Base-by-base conservation (phyloP, 2,329 filamentous ascomycete genomes). In the Alternaria dauci region DNA sequence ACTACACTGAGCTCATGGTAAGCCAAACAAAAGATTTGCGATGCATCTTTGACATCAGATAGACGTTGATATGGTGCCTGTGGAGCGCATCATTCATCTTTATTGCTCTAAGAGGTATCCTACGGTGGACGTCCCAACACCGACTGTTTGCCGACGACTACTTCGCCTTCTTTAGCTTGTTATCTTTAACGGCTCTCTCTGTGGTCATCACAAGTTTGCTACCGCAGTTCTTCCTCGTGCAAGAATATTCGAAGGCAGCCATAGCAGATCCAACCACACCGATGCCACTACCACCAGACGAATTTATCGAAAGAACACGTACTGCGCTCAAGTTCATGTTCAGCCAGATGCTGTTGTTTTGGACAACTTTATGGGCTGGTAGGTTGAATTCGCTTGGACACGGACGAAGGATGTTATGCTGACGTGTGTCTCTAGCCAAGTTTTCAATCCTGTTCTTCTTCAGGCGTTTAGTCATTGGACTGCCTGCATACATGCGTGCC, bases 261-360 rank as follows among this genome's bases (percentile, higher is more conserved):
- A 20, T 25, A 52, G 7, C 14, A 34, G 14, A 34, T 34, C 14
- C 32, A 16, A 34, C 0, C 5, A 34, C 32, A 1, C 32, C 32
- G 0, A 14, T 16, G 32, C 32, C 32, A 34, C 5, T 34, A 34
- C 47, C 52, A 7, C 18, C 18, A 2, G 46, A 52, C 14, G 55
- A 57, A 6, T 57, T 57, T 2, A 2, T 43, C 28, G 12, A 41
- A 16, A 55, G 53, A 2, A 55, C 44, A 4, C 52, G 36, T 16
- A 60, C 52, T 1, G 43, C 58, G 5, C 48, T 60, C 2, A 60
- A 60, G 20, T 38, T 60, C 8, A 56, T 60, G 52, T 56, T 60
- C 30, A 56, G 52, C 23, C 58, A 60, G 18, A 60, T 60, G 58
- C 39, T 60, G 5, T n/a, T 60, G 18, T 60, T 55, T n/a, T 56